Evolutionary conservation across 805 yeast species (phyloP), one percentile per base, ranked within the genome.

Genomic region (Yarrowia deformans): DNA sequence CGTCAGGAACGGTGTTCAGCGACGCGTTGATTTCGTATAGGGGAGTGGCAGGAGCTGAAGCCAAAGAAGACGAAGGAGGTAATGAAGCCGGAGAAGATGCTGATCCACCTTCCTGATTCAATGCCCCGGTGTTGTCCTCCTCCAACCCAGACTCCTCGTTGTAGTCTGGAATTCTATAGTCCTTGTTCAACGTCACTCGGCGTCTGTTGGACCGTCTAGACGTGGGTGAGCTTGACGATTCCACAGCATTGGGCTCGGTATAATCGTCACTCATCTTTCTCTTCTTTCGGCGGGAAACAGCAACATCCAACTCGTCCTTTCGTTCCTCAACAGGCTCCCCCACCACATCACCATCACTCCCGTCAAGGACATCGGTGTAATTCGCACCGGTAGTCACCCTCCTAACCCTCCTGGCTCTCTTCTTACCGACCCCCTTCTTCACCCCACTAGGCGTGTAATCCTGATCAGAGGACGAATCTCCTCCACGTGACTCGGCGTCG

Each of bases 161-260:
- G 40, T 56, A 42, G n/a, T 56, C 64, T 0, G 64, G 64, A 5
- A 40, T 32, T 1, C 40, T 9, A 40, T 42, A 56, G 40, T 43
- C 49, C 49, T 56, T 56, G 64, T 56, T 40, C n/a, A 56, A 40
- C 9, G 64, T 56, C 12, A 43, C 48, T 13, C 64, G 49, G 0
- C 64, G 64, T 18, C 12, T 16, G 49, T 18, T 42, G 18, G n/a
- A n/a, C n/a, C 60, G 60, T 23, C 45, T 23, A 6, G 48, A n/a
- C n/a, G n/a, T 1, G 4, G 34, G 6, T 10, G 48, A 16, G 10
- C 49, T 4, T 2, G 64, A 23, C n/a, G 64, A 10, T 19, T 42
- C 64, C 39, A 42, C 29, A 23, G 4, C 29, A 23, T 4, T 23
- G 29, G 29, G 4, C 29, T 23, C 29, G 29, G 29, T 23, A 23